Evolutionary conservation across 306 rosid genomes (phyloP).

Genomic region (Begonia masoniana): DNA sequence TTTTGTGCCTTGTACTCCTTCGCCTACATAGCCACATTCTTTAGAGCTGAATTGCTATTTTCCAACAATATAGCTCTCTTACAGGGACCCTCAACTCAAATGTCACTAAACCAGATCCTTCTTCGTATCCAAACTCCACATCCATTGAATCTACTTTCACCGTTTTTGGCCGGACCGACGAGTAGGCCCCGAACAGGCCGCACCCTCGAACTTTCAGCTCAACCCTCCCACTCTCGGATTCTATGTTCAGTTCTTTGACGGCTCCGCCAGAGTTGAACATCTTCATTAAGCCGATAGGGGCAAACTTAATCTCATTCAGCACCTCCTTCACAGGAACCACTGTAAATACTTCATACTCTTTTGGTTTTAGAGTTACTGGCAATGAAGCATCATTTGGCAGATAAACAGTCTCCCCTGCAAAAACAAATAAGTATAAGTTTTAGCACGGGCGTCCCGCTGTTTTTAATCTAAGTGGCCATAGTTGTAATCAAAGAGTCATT

Average conservation of each 20-base stretch:
- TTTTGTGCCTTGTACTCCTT: no score
- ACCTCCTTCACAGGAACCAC: slow-evolving; percentile 48
- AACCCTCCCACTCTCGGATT: slow-evolving; percentile 15
- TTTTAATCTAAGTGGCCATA: no score
- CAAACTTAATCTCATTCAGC: slow-evolving; percentile 12
- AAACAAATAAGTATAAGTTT: neutral
- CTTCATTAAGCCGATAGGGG: slow-evolving; percentile 11
- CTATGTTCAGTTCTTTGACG: slow-evolving; percentile 31
- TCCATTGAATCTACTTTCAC: slow-evolving; percentile 38
- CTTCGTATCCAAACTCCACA: slow-evolving; percentile 39
- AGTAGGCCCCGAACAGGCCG: slow-evolving; percentile 59
- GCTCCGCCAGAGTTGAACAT: slow-evolving; percentile 98
- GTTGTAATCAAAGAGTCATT: neutral
- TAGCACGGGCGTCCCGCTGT: no score
- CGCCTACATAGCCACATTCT: no score
- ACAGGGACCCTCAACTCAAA: slow-evolving; percentile 39
- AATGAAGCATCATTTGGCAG: slow-evolving; percentile 54
- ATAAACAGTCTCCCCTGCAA: slow-evolving; percentile 51
- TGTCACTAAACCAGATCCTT: slow-evolving; percentile 40
- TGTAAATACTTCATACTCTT: slow-evolving; percentile 65
- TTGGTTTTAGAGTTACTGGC: slow-evolving; percentile 43
- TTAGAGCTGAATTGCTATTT: slow-evolving; percentile 5
- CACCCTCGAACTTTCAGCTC: slow-evolving; percentile 42
- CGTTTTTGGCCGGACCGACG: slow-evolving; percentile 43
- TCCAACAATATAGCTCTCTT: slow-evolving; percentile 57